Base-by-base conservation (phyloP, 2,329 filamentous ascomycete genomes). In the Fusarium heterosporum region DNA sequence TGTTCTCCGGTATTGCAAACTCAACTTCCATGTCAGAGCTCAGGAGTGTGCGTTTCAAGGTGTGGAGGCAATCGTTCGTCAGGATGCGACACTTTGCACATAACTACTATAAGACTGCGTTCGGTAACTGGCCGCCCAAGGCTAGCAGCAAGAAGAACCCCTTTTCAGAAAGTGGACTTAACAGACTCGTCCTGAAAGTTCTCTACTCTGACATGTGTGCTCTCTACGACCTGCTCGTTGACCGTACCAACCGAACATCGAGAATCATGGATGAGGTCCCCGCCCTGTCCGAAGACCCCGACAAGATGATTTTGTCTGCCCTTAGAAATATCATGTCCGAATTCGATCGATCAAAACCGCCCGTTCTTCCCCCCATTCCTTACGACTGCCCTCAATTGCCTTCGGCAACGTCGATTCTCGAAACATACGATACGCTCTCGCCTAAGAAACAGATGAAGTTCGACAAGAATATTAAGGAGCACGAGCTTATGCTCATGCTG, bases 111-210 rank as follows among this genome's bases (percentile, higher is more conserved):
- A 89, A 87, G 75, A 73, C 80, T 13, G 80, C 81, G 6, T 85
- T 89, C 55, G 85, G 86, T 19, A 89, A 84, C 76, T 96, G 95
- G 95, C 94, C 96, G 4, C 95, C 96, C 10, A 97, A 96, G 77
- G 93, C 93, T 3, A 91, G 87, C 72, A 95, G 89, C 71, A 97
- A 96, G 84, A 97, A 96, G 85, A 97, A 97, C 75, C 87, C 90
- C 1, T 93, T 97, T 67, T 90, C 91, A 28, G 93, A 94, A 70
- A 92, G 89, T 69, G 95, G 95, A 0, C 84, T 98, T 22, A 97
- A 97, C 77, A 87, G 96, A 25, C 79, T 93, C 42, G 92, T 97
- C 8, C 82, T 97, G 40, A 88, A 89, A 74, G 89, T 92, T 41
- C 80, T 98, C 10, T 98, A 97, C 78, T 85, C 88, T 26, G 95